Percentiles rank a stretch among this genome's conserved stretches.
Evolutionary conservation across 176 grass and related monocot genomes (phyloP).

Genomic region (Puya raimondii): DNA sequence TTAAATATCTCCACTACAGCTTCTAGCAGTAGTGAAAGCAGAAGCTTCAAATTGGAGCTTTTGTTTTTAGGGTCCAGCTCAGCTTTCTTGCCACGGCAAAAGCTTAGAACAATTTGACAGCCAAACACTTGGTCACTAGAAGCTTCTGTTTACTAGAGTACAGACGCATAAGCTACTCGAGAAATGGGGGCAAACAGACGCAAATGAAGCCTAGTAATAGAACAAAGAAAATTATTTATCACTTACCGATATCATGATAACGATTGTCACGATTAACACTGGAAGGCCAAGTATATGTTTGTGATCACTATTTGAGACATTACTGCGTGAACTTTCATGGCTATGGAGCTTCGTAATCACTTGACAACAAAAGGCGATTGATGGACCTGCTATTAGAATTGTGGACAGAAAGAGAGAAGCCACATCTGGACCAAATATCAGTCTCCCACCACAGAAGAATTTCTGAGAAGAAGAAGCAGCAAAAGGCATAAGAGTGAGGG

Average conservation of each 20-base stretch:
- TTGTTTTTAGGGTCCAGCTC: neutral
- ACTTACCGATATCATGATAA: conserved; percentile 38
- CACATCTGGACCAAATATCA: conserved; percentile 88
- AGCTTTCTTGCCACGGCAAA: too few relatives aligned
- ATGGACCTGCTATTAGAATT: conserved; percentile 40
- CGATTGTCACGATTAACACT: conserved; percentile 28
- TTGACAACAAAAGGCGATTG: conserved; percentile 54
- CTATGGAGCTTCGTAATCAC: conserved; percentile 48
- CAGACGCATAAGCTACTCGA: too few relatives aligned
- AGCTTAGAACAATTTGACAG: too few relatives aligned
- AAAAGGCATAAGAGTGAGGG: neutral
- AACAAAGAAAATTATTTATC: neutral
- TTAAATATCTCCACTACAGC: neutral
- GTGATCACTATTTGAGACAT: neutral
- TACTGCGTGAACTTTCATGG: neutral
- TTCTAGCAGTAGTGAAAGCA: neutral
- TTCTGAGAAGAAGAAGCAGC: conserved; percentile 33
- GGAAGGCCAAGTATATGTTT: conserved; percentile 48
- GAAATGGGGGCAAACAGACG: too few relatives aligned
- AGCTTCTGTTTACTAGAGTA: too few relatives aligned
- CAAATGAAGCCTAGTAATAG: too few relatives aligned
- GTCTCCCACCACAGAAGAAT: conserved; percentile 68
- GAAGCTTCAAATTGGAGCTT: neutral
- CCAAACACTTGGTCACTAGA: too few relatives aligned
- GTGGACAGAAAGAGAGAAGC: conserved; percentile 58